A percentile compares a stretch with the other conserved stretches of the same genome.
phyloP scores from a whole-genome alignment of 495 filamentous ascomycete genomes.

The Xylaria castorea region DNA sequence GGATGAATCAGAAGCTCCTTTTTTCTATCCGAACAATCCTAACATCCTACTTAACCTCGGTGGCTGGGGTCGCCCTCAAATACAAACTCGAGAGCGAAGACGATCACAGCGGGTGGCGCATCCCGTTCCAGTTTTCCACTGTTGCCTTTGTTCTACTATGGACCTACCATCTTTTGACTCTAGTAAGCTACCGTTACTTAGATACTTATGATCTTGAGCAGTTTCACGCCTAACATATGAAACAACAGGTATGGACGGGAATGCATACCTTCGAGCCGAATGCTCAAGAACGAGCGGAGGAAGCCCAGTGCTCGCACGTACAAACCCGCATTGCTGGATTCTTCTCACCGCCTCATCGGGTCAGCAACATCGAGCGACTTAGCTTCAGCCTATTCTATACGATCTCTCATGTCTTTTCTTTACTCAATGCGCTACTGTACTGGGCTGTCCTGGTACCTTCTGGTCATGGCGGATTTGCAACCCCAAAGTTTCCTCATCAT shows the following conservation, averaged over 20 bases:
- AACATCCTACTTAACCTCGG: constrained; percentile 51
- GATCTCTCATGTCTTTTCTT: constrained; percentile 48
- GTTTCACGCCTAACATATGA: neutral
- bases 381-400: constrained; percentile 60
- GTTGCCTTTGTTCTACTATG: constrained; percentile 50
- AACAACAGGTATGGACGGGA: constrained; percentile 52
- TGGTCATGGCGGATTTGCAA: constrained; percentile 42
- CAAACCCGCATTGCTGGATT: constrained; percentile 37
- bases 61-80: constrained; percentile 47
- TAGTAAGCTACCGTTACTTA: constrained; percentile 27
- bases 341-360: constrained; percentile 49
- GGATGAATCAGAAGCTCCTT: constrained; percentile 54
- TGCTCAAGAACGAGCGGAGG: constrained; percentile 32
- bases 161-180: constrained; percentile 51
- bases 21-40: constrained; percentile 48
- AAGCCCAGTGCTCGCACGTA: neutral
- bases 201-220: neutral
- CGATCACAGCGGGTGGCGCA: constrained; percentile 43
- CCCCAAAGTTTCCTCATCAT: constrained; percentile 32
- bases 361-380: constrained; percentile 42
- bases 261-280: constrained; percentile 56
- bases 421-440: constrained; percentile 55
- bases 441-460: constrained; percentile 53
- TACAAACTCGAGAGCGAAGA: constrained; percentile 48
- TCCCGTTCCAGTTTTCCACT: constrained; percentile 57